Percentiles rank a stretch among this genome's conserved stretches.
These are phyloP conservation scores for Backusella westeae DNA, from an alignment of 192 early-diverging fungal genomes.

Conservation along the genomic window DNA sequence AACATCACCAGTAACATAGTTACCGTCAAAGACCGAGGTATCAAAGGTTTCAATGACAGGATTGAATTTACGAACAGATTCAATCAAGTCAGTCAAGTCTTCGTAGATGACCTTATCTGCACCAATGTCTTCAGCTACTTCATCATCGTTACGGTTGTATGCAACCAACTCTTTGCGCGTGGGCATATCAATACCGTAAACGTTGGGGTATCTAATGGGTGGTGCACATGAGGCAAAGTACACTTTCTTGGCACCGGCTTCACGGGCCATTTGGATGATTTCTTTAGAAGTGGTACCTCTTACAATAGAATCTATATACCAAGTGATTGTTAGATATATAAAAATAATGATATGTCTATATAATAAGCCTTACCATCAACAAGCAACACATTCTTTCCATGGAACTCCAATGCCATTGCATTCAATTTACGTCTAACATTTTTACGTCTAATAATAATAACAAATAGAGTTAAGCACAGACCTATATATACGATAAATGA, in stretches of 20 bases:
- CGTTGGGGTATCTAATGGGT: conserved; percentile 95
- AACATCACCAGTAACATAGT: conserved; percentile 86
- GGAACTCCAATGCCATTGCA: conserved; percentile 97
- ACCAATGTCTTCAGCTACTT: conserved; percentile 86
- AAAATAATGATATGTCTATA: background rate
- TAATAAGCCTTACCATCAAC: conserved; percentile 74
- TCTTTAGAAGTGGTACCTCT: conserved; percentile 98
- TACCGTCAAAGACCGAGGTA: conserved; percentile 94
- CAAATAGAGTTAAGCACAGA: conserved; percentile 2
- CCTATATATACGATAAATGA: too few relatives aligned
- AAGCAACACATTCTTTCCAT: conserved; percentile 93
- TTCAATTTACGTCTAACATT: conserved; percentile 97
- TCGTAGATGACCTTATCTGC: conserved; percentile 97
- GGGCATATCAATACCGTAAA: conserved; percentile 99
- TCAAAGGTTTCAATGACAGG: conserved; percentile 83
- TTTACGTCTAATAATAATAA: conserved; percentile 51
- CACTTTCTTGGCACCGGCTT: conserved; percentile 97
- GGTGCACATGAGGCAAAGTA: conserved; percentile 99
- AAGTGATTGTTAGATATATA: background rate
- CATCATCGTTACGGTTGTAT: conserved; percentile 69
- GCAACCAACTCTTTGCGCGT: conserved; percentile 91
- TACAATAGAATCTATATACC: conserved; percentile 88
- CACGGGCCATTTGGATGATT: conserved; percentile 99
- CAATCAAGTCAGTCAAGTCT: conserved; percentile 80
- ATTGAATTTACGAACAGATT: conserved; percentile 86